phyloP scores from a whole-genome alignment of 129 eudicot genomes.

The Rutidosis leptorrhynchoides region DNA sequence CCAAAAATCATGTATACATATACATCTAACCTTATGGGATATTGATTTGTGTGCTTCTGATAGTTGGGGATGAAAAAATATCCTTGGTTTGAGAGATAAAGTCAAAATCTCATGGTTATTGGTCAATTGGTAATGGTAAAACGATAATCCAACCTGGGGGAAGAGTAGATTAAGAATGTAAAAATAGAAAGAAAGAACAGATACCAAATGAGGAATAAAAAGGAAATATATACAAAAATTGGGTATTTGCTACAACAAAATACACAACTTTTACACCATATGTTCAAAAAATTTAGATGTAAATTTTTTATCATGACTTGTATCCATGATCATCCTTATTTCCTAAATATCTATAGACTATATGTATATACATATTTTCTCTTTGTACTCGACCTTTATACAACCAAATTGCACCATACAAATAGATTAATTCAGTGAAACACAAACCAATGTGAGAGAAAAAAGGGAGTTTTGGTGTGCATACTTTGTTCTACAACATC shows the following conservation, averaged over 20 bases:
- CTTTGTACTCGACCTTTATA: background rate
- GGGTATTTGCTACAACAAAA: conserved; percentile 39
- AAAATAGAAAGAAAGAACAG: conserved; percentile 59
- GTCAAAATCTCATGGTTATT: too few species aligned
- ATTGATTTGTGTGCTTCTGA: too few species aligned
- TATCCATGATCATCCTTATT: conserved; percentile 43
- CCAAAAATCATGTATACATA: too few species aligned
- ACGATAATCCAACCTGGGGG: conserved; percentile 27
- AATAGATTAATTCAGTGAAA: too few species aligned
- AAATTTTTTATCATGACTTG: conserved; percentile 35
- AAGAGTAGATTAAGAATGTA: conserved; percentile 26
- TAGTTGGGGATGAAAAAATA: too few species aligned
- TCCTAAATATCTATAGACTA: background rate
- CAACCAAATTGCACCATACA: background rate
- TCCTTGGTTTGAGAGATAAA: too few species aligned
- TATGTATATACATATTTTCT: background rate
- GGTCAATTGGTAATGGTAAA: too few species aligned
- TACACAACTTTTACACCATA: conserved; percentile 31
- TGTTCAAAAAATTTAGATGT: conserved; percentile 26
- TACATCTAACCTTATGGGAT: too few species aligned
- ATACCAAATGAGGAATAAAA: conserved; percentile 41
- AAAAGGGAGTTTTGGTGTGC: too few species aligned
- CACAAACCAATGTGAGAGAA: too few species aligned
- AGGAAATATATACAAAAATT: conserved; percentile 24
- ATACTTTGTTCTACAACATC: too few species aligned